Percentiles rank a stretch among this genome's conserved stretches.
These are phyloP conservation scores for Coemansia sp. DNA, from an alignment of 192 early-diverging fungal species.

Conservation along the genomic window DNA sequence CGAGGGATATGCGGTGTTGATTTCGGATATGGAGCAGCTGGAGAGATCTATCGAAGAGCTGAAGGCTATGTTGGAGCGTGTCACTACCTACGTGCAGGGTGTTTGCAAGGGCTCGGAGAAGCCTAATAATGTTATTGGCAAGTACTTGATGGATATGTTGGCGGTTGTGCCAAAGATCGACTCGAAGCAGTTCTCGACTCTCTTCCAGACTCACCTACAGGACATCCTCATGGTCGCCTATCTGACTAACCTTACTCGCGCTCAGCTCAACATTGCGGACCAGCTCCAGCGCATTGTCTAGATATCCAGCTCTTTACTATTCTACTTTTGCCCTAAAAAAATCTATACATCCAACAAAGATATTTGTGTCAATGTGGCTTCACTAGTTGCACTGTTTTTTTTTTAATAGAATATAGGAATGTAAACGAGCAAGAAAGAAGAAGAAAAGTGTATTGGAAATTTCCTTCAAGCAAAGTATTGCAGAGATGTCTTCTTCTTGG, in stretches of 20 bases:
- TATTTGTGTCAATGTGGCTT: too few species aligned
- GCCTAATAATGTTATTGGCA: conserved; percentile 80
- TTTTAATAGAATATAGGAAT: too few species aligned
- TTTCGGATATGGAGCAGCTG: conserved; percentile 92
- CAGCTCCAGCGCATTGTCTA: conserved; percentile 79
- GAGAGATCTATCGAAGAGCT: conserved; percentile 78
- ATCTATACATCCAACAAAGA: not conserved
- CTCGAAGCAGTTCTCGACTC: conserved; percentile 81
- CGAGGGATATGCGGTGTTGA: conserved; percentile 60
- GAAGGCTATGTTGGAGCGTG: conserved; percentile 81
- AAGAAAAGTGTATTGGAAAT: not conserved
- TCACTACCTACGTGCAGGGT: conserved; percentile 72
- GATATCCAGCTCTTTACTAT: not conserved
- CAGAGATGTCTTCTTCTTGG: conserved; percentile 98
- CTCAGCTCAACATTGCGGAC: conserved; percentile 94
- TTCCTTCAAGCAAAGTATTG: conserved; percentile 79
- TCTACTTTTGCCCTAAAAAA: conserved; percentile 9
- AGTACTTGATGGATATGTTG: conserved; percentile 92
- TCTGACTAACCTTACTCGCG: conserved; percentile 92
- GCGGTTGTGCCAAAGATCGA: conserved; percentile 88
- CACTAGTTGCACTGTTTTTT: too few species aligned
- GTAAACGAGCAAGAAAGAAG: conserved; percentile 3
- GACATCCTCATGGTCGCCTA: conserved; percentile 97
- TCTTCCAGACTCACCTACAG: conserved; percentile 94
- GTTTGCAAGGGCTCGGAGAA: conserved; percentile 51